Evolutionary conservation across 768 basidiomycete genomes (phyloP), one percentile per base, ranked within the genome.

Genomic region (Leccinum subtestaceum): DNA sequence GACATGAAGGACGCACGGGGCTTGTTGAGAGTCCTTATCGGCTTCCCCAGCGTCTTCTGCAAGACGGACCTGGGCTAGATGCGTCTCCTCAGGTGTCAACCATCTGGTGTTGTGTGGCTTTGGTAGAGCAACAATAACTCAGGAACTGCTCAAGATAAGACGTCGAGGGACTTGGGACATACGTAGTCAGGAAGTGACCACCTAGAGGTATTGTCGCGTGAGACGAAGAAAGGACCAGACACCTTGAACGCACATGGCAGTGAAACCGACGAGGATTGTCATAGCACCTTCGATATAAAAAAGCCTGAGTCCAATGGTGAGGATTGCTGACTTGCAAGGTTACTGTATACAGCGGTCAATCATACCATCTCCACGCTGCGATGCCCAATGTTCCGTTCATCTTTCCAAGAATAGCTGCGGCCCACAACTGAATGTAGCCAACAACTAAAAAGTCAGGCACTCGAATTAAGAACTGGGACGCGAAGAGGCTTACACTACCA

Each of bases 231-330:
- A 32, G 2, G 4, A 36, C 23, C 5, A 29, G 21, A 19, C 5
- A 13, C 12, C 45, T 23, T 1, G 6, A 23, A 61, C 65, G 7
- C 55, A 86, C 85, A 86, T 81, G 56, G 80, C 75, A 13, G 78
- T 57, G 40, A 87, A 72, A 3, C 86, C 86, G 49, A 89, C 71
- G 48, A 76, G 65, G 59, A 89, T 81, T 0, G 88, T 90, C 12
- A 87, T 77, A 1, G 82, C 74, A 8, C 89, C 88, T 73, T 87
- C 88, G 52, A 88, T 86, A 66, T 80, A 87, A 68, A 90, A 90
- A 51, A 90, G 67, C 88, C 88, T 87, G 56, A 1, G 11, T 40
- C 19, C 38, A n/a, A 50, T 48, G 43, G 21, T n/a, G 2, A 15
- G 21, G 55, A 38, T 23, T 46, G 38, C 58, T 25, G 53, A 32